Percentiles rank a stretch among this genome's conserved stretches.
Evolutionary conservation across 116 monocot species (phyloP).

Genomic region (Cymodocea nodosa): DNA sequence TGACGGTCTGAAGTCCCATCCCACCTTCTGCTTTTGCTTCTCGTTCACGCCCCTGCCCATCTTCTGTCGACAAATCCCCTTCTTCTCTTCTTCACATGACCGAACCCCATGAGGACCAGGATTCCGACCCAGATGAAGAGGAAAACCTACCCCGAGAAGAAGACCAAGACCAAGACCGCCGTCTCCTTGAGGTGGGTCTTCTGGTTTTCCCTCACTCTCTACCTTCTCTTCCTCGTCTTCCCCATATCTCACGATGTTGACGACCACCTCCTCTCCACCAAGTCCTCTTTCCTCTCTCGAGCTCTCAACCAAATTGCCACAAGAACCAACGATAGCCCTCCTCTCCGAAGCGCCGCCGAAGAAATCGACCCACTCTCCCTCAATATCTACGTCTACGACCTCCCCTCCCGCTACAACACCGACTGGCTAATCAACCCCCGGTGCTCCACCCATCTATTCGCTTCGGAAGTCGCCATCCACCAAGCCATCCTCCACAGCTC

Average conservation of each 20-base stretch:
- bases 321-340: background rate
- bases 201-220: background rate
- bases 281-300: background rate
- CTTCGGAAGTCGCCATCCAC: slow-evolving; percentile 87
- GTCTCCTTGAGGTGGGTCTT: background rate
- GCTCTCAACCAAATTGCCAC: background rate
- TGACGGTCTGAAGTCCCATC: background rate
- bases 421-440: slow-evolving; percentile 67
- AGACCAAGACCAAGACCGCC: background rate
- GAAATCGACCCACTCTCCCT: slow-evolving; percentile 9
- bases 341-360: background rate
- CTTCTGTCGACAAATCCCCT: no score
- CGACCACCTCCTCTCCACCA: background rate
- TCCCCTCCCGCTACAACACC: slow-evolving; percentile 55
- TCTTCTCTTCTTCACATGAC: background rate
- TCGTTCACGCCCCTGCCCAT: background rate
- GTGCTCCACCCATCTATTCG: slow-evolving; percentile 73
- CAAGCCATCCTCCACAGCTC: slow-evolving; percentile 34
- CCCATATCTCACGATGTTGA: no score
- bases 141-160: background rate
- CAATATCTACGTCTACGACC: slow-evolving; percentile 74
- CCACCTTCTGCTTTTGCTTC: background rate
- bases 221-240: background rate
- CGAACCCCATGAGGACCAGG: background rate
- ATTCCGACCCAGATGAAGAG: slow-evolving; percentile 2